Conservation (phyloP, 805 yeast genomes). For the Pichia phayaonensis region DNA sequence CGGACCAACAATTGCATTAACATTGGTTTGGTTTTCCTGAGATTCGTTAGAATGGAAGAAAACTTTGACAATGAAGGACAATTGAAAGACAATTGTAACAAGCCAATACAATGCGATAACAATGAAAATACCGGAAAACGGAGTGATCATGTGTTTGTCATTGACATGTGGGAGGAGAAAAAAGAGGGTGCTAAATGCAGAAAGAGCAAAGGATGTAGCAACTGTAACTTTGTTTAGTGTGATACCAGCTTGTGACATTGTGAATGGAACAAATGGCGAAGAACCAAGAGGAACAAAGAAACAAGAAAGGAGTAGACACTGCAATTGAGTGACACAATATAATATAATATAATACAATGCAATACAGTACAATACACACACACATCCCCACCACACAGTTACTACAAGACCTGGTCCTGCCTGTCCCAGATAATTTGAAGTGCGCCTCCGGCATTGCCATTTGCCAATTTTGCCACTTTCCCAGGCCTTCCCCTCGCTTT, state of each 20-base stretch:
- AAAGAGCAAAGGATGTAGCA: conserved; percentile 45
- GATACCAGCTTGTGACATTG: background rate
- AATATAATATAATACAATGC: too few species aligned
- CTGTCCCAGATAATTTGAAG: too few species aligned
- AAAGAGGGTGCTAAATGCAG: conserved; percentile 44
- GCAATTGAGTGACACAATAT: too few species aligned
- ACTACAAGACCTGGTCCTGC: too few species aligned
- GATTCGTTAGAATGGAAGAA: conserved; percentile 27
- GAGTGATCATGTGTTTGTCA: conserved; percentile 45
- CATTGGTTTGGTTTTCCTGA: conserved; percentile 23
- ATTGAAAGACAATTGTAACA: conserved; percentile 44
- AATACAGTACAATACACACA: too few species aligned
- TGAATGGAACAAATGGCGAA: background rate
- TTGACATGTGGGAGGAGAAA: conserved; percentile 43
- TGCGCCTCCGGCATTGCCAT: too few species aligned
- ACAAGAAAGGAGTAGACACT: background rate
- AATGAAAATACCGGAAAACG: conserved; percentile 54
- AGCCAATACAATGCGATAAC: conserved; percentile 53
- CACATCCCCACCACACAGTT: too few species aligned
- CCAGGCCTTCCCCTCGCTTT: too few species aligned
- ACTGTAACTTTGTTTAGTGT: conserved; percentile 33
- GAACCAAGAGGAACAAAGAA: background rate
- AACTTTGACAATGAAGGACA: conserved; percentile 37
- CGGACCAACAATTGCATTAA: conserved; percentile 40
- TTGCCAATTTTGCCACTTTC: too few species aligned